phyloP scores from a whole-genome alignment of 768 basidiomycete species.

The Tulasnella sp. region DNA sequence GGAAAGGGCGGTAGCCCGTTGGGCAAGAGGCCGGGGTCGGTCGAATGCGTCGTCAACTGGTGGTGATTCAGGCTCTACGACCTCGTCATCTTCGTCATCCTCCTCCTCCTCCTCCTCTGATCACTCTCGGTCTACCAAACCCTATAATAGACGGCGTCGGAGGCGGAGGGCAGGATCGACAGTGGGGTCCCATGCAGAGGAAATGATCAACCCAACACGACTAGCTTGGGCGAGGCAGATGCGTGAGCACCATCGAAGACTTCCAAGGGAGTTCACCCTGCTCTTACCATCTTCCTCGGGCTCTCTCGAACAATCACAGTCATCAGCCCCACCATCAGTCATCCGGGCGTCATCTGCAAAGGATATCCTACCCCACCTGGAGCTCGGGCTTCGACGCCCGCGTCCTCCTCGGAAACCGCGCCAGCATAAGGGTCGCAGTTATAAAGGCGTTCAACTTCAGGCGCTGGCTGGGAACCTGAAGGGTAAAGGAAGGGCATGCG shows the following conservation, averaged over 20 bases:
- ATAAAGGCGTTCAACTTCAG: too few relatives aligned
- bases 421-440: background rate
- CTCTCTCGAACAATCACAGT: background rate
- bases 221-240: conserved; percentile 38
- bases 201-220: conserved; percentile 43
- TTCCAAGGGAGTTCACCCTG: conserved; percentile 53
- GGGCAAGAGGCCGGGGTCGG: conserved; percentile 39
- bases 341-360: conserved; percentile 38
- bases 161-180: conserved; percentile 39
- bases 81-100: conserved; percentile 35
- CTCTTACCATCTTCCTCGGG: conserved; percentile 40
- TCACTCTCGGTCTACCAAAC: conserved; percentile 26
- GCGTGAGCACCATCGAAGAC: conserved; percentile 45
- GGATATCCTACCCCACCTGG: conserved; percentile 40
- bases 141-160: conserved; percentile 26
- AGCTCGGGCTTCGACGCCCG: conserved; percentile 28
- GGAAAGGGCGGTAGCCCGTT: conserved; percentile 59
- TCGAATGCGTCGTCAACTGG: background rate
- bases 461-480: conserved; percentile 27
- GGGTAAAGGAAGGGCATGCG: conserved; percentile 30
- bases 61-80: conserved; percentile 24
- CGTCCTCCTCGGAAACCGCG: background rate
- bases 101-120: conserved; percentile 33
- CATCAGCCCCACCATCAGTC: conserved; percentile 22
- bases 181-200: conserved; percentile 44